Evolutionary conservation across 441 rosid genomes (phyloP).

Genomic region (Gossypium davidsonii): DNA sequence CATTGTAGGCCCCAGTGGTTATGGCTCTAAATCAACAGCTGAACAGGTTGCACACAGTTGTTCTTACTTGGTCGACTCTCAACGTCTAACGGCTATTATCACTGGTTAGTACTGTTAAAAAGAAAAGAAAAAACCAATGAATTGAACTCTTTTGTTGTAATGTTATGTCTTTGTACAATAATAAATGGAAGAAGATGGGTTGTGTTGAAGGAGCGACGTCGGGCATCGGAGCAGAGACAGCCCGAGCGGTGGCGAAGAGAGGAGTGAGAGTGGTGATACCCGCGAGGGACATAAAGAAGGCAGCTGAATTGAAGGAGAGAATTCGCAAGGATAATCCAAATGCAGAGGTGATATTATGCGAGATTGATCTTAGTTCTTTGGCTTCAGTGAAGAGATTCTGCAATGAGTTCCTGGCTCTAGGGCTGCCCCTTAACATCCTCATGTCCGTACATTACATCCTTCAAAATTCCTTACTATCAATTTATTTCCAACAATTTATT

Average conservation of each 20-base stretch:
- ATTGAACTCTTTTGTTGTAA: background rate
- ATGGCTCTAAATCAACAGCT: slow-evolving; percentile 87
- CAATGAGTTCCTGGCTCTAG: slow-evolving; percentile 53
- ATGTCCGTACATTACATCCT: slow-evolving; percentile 42
- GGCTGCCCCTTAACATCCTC: slow-evolving; percentile 74
- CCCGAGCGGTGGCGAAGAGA: slow-evolving; percentile 69
- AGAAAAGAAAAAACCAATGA: background rate
- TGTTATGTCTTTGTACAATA: too few species aligned
- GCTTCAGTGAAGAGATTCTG: slow-evolving; percentile 67
- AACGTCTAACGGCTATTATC: slow-evolving; percentile 65
- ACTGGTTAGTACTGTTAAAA: slow-evolving; percentile 41
- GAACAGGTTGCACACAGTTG: slow-evolving; percentile 55
- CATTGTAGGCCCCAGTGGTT: slow-evolving; percentile 85
- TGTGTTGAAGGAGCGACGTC: slow-evolving; percentile 67
- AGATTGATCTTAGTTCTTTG: slow-evolving; percentile 75
- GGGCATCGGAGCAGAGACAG: slow-evolving; percentile 87
- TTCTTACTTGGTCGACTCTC: slow-evolving; percentile 16
- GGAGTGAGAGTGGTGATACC: slow-evolving; percentile 74
- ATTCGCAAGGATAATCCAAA: slow-evolving; percentile 52
- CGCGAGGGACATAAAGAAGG: slow-evolving; percentile 71
- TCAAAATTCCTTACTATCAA: background rate
- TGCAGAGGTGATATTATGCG: slow-evolving; percentile 47
- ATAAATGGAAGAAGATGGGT: too few species aligned
- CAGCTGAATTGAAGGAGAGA: slow-evolving; percentile 46
- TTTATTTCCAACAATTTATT: too few species aligned